Conservation (phyloP, 768 basidiomycete species). For the Boletus subparvulus region DNA sequence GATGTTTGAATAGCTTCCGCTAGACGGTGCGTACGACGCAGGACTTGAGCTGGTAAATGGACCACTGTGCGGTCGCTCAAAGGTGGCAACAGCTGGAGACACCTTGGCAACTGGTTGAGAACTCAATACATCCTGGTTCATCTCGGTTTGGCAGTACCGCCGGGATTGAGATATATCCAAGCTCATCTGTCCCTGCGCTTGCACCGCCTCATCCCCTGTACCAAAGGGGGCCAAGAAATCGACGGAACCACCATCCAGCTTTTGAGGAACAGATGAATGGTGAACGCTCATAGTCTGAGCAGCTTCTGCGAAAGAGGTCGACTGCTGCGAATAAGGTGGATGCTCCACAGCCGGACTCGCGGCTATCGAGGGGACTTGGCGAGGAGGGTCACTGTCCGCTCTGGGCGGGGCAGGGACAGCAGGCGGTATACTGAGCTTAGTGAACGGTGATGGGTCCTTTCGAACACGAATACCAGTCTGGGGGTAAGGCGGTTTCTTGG, state of each 20-base stretch:
- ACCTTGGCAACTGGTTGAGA: slow-evolving; percentile 13
- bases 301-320: slow-evolving; percentile 10
- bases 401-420: slow-evolving; percentile 11
- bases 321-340: slow-evolving; percentile 12
- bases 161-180: slow-evolving; percentile 17
- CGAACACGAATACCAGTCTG: slow-evolving; percentile 49
- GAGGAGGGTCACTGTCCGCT: slow-evolving; percentile 11
- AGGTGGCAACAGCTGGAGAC: slow-evolving; percentile 2
- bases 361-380: slow-evolving; percentile 11
- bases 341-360: slow-evolving; percentile 13
- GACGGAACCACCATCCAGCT: slow-evolving; percentile 12
- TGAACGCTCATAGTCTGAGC: slow-evolving; percentile 3
- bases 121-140: slow-evolving; percentile 6
- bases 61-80: slow-evolving; percentile 24
- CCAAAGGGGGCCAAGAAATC: slow-evolving; percentile 28
- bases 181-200: slow-evolving; percentile 11
- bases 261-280: slow-evolving; percentile 11
- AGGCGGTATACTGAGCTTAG: slow-evolving; percentile 7
- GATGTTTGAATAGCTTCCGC: slow-evolving; percentile 23
- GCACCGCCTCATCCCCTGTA: slow-evolving; percentile 15
- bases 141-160: slow-evolving; percentile 14
- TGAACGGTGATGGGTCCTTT: slow-evolving; percentile 30
- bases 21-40: slow-evolving; percentile 26
- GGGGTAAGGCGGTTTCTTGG: slow-evolving; percentile 44
- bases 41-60: slow-evolving; percentile 23